Conservation (phyloP, 768 basidiomycete genomes). For the Agrocybe chaxingu region DNA sequence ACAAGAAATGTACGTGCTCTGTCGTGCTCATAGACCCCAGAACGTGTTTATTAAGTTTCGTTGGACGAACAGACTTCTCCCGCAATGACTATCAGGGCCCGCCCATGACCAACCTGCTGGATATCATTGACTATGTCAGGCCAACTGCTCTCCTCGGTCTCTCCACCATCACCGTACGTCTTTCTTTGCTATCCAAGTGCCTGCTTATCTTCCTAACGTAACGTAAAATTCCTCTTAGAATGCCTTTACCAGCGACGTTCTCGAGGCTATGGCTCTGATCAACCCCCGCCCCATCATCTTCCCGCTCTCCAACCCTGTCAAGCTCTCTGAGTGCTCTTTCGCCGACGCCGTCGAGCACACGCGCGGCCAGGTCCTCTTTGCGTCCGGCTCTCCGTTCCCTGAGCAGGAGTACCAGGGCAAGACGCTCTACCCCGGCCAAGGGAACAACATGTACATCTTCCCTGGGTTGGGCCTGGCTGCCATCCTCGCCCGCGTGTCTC, state of each 20-base stretch:
- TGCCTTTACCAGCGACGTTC: constrained; percentile 71
- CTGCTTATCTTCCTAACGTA: neutral
- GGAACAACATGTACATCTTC: constrained; percentile 93
- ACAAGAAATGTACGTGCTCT: constrained; percentile 69
- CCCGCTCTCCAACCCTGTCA: constrained; percentile 87
- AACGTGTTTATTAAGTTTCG: neutral
- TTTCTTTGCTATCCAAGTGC: neutral
- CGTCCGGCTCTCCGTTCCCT: constrained; percentile 85
- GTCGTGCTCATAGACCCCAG: neutral
- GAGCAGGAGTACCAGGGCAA: constrained; percentile 52
- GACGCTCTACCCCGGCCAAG: constrained; percentile 76
- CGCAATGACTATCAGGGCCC: constrained; percentile 76
- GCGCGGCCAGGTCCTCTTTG: constrained; percentile 76
- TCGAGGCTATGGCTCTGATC: constrained; percentile 72
- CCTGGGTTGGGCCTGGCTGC: constrained; percentile 78
- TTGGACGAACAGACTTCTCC: constrained; percentile 61
- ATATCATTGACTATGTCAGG: constrained; percentile 77
- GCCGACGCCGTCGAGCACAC: constrained; percentile 71
- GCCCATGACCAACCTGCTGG: constrained; percentile 69
- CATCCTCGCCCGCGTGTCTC: constrained; percentile 63
- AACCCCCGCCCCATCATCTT: constrained; percentile 89
- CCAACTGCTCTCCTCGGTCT: constrained; percentile 90
- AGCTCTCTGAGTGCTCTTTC: constrained; percentile 80
- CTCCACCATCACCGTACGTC: constrained; percentile 68
- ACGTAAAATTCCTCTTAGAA: constrained; percentile 33